Evolutionary conservation across 345 rosid genomes (phyloP), one percentile per base, ranked within the genome.

Genomic region (Cardamine resedifolia): DNA sequence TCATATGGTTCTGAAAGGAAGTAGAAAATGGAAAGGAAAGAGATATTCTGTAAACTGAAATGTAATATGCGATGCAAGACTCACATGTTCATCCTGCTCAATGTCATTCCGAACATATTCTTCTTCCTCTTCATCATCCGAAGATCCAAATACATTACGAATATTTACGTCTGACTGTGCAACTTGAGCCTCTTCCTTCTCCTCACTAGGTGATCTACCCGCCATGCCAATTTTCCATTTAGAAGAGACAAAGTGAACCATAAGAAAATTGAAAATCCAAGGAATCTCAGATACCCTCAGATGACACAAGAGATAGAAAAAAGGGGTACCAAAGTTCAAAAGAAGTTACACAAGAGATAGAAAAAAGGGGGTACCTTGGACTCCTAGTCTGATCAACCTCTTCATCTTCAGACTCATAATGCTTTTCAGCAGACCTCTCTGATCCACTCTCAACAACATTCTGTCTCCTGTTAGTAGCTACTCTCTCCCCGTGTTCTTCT

Each of bases 61-160:
- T 21, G 33, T 39, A 31, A 36, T 64, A 39, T 73, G 39, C 60
- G n/a, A 75, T 64, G 6, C 10, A 68, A 71, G 34, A 75, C 93
- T 81, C 82, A 91, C 97, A 51, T 72, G 81, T 78, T 77, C 81
- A 75, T 89, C 93, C 24, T 73, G 87, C 62, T 84, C 96, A 50
- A 87, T 72, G 64, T 90, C 93, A 80, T 87, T 80, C 68, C 70
- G 87, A 75, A 84, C 87, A 81, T 86, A 95, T 26, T 79, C 94
- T 55, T 79, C 86, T 16, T 67, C 89, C 30, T 91, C 99, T 74
- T 95, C 99, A 49, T 95, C 99, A 73, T 95, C 99, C 30, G 98
- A 91, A 51, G 87, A 97, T 63, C 99, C 99, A 83, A 95, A 95
- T 45, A 95, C 99, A 84, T 95, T 96, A 69, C 99, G 96, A 72